Evolutionary conservation across 2,329 filamentous ascomycete genomes (phyloP), one percentile per base, ranked within the genome.

Genomic region (Xylaria hypoxylon): DNA sequence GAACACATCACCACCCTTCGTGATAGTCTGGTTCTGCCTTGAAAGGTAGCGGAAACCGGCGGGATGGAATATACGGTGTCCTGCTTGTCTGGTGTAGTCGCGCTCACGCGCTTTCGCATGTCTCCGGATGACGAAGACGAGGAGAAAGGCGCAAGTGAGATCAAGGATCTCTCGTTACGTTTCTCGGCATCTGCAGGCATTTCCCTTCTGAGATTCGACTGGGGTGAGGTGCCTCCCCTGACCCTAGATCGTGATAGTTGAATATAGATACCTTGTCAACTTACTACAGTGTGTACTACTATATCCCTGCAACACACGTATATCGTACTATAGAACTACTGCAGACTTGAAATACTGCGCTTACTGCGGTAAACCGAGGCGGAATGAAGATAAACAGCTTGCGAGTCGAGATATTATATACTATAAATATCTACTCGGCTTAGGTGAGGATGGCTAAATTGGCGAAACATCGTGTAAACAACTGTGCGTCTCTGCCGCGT

Each of bases 401-500:
- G 10, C 44, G 24, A 40, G 28, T 48, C 15, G 57, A 52, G 22
- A 33, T 58, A 38, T 22, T 26, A 24, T n/a, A 28, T 57, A 17
- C 50, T 55, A 44, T 51, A 44, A 3, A 50, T 40, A n/a, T n/a
- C n/a, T n/a, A 60, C 55, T 51, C 45, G 60, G 64, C 55, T 51
- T 57, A 67, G 64, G 64, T 60, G 60, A 64, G 60, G 33, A 57
- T 50, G 60, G 60, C 50, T 51, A 52, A 52, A 40, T 60, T 55
- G 59, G 50, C 50, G 28, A 45, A 59, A 56, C 60, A 56, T 38
- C 48, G 26, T 51, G 40, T 51, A 53, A 44, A 58, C 24, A 38
- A 52, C n/a, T 31, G 35, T 38, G 35, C 35, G 22, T 26, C 38
- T 55, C 50, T 61, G 42, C 50, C 31, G 24, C 26, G n/a, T n/a